Base-by-base conservation (phyloP, 1,139 yeast genomes). In the Saccharomyces hybrid region DNA sequence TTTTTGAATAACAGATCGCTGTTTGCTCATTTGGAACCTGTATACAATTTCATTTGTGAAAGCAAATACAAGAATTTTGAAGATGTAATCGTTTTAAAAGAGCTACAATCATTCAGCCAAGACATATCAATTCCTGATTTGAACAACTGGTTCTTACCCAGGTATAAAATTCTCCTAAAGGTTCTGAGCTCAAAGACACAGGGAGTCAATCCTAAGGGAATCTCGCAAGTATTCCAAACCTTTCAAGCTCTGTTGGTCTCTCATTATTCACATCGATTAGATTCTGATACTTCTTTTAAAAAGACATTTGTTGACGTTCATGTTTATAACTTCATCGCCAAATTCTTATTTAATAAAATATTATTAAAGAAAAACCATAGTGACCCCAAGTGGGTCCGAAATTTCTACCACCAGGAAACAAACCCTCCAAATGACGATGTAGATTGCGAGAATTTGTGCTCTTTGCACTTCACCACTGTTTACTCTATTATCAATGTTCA, bases 211-310 rank as follows among this genome's bases (percentile, higher is more conserved):
- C 47, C 47, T 7, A 28, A 38, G 8, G 47, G 51, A 11, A 27
- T 54, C 3, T 26, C 32, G 3, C 55, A 49, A 14, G 42, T 61
- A 31, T 57, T 50, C 19, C 46, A 52, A 3, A 56, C 61, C 29
- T 57, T 61, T 14, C 63, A 62, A 51, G 49, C 52, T 6, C 44
- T 62, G 25, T 25, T 63, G 23, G 54, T 58, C 3, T 62, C 66
- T 1, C 56, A 58, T 48, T 58, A 55, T 54, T 52, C 62, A 14
- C 55, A 46, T 14, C 52, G 57, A 32, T 50, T 51, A 11, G 52
- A 49, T 23, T 32, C 38, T 32, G 38, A 32, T 42, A 44, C 16
- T 52, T 52, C 16, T 25, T 49, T 8, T 6, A 32, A 32, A 13
- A 54, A 48, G 26, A 56, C 50, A 27, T 19, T 60, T 2, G 38